Conservation (phyloP, 257 asterid species). For the Solanum piurae region DNA sequence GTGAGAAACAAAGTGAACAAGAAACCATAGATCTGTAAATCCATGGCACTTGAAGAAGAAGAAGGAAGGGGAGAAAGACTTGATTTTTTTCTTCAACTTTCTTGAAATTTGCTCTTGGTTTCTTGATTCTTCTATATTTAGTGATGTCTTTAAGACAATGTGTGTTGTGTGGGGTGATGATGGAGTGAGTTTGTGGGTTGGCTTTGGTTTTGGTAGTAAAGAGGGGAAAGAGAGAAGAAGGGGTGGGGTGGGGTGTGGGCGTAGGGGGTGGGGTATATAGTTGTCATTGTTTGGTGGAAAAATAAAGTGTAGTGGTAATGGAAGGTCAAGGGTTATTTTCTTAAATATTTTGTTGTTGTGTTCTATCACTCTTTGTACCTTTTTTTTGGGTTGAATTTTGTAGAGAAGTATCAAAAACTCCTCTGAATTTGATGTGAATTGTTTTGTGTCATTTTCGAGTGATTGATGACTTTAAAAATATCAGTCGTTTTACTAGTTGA, state of each 20-base stretch:
- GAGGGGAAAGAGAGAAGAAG: neutral
- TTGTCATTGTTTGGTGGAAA: slow-evolving; percentile 47
- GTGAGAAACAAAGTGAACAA: slow-evolving; percentile 13
- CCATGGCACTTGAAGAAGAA: slow-evolving; percentile 52
- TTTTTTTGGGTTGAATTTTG: neutral
- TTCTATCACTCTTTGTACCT: neutral
- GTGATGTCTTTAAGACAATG: neutral
- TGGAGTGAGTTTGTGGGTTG: neutral
- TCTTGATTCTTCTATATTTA: neutral
- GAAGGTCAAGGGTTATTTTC: neutral
- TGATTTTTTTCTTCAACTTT: slow-evolving; percentile 2
- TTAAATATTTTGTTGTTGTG: neutral
- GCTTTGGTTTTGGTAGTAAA: neutral
- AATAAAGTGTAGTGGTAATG: slow-evolving; percentile 22
- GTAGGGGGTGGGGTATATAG: slow-evolving; percentile 13
- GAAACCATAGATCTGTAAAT: slow-evolving; percentile 76
- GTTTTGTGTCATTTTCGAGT: too few relatives aligned
- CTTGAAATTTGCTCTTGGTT: neutral
- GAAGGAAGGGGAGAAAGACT: slow-evolving; percentile 2
- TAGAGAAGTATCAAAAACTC: neutral
- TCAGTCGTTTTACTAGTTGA: accelerated
- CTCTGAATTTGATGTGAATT: too few relatives aligned
- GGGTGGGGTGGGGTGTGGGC: slow-evolving; percentile 5
- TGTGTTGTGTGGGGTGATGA: neutral
- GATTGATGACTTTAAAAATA: too few relatives aligned